Base-by-base conservation (phyloP, 495 filamentous ascomycete species). In the Aspergillus taichungensis region DNA sequence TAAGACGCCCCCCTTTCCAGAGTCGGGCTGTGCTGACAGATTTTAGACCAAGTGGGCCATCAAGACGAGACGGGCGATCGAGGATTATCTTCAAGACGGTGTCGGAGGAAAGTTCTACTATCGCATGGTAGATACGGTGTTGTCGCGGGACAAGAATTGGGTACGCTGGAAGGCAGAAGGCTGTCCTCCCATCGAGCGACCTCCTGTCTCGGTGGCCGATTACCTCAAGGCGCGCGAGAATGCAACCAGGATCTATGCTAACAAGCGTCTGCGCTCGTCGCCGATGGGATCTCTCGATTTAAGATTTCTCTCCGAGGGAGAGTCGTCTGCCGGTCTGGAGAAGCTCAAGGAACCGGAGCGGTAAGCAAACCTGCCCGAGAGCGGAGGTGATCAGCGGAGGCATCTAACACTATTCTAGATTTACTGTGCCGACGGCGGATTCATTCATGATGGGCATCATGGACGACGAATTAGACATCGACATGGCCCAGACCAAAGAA, bases 91-190 rank as follows among this genome's bases (percentile, higher is more conserved):
- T 28, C 82, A 82, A 49, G 72, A 86, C 54, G 84, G 82, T 9
- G 34, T 54, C 11, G 64, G 63, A 9, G 94, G 94, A 10, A 84
- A 83, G 44, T 92, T 94, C 62, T 99, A 96, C 64, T 87, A 86
- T 60, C 85, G 92, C 27, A 89, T 95, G 78, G 87, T 99, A 31
- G 91, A 96, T 55, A 95, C 89, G 5, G 88, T 97, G 12, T 74
- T 99, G 13, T 85, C 88, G 6, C 76, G 92, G 46, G 92, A 99
- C 64, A 95, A 95, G 63, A 94, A 95, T 54, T 99, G 92, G 92
- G 88, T 90, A 34, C 84, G 86, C 38, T 99, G 92, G 92, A 99
- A 99, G 64, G 79, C 88, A 7, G 92, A 97, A 63, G 83, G 78
- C 40, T 97, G 92, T 62, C 88, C 87, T 28, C 74, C 80, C 13